These are phyloP conservation scores for Hypoxylon trugodes DNA, from an alignment of 495 filamentous ascomycete species.

Conservation along the genomic window DNA sequence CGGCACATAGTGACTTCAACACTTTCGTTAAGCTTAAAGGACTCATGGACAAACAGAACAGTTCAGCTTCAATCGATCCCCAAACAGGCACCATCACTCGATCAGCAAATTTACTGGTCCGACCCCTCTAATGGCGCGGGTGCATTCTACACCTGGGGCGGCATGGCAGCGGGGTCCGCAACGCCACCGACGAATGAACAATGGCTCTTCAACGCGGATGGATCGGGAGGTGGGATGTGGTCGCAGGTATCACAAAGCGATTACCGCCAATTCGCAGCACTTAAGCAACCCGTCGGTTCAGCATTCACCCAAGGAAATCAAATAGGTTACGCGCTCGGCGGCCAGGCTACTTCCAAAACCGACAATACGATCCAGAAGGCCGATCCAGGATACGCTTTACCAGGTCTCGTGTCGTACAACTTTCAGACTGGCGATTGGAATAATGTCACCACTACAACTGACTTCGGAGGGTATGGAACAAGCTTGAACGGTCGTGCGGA, in stretches of 20 bases:
- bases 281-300: conserved; percentile 29
- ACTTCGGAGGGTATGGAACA: conserved; percentile 41
- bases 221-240: conserved; percentile 49
- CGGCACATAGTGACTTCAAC: conserved; percentile 43
- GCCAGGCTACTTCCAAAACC: conserved; percentile 37
- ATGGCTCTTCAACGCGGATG: conserved; percentile 48
- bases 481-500: conserved; percentile 42
- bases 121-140: conserved; percentile 31
- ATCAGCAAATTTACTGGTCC: conserved; percentile 43
- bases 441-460: conserved; percentile 37
- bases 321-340: conserved; percentile 44
- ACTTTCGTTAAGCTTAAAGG: conserved; percentile 48
- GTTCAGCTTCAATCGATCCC: conserved; percentile 40
- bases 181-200: conserved; percentile 33
- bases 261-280: conserved; percentile 31
- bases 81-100: conserved; percentile 33
- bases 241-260: conserved; percentile 37
- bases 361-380: conserved; percentile 36
- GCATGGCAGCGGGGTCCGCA: conserved; percentile 27
- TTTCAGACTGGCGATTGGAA: conserved; percentile 45
- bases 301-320: conserved; percentile 31
- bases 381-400: conserved; percentile 35
- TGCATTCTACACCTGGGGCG: conserved; percentile 50
- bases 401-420: conserved; percentile 46
- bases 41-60: conserved; percentile 46